Conservation (phyloP, 108 stramenopile species). For the Aurantiochytrium sp. region DNA sequence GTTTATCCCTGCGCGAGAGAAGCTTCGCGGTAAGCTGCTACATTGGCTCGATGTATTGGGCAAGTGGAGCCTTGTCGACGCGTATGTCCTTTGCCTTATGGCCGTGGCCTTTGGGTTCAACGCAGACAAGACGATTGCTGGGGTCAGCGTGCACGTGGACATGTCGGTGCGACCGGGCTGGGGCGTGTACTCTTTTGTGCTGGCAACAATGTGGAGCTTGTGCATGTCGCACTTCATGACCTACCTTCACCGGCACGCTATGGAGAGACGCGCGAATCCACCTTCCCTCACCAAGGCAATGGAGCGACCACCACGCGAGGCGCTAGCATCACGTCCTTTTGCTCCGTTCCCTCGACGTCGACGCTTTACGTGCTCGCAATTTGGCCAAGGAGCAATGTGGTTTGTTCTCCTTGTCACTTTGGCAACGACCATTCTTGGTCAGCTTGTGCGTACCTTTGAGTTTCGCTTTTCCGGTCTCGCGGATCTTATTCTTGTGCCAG, state of each 20-base stretch:
- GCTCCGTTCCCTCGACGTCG: not conserved
- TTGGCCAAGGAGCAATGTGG: not conserved
- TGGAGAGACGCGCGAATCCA: not conserved
- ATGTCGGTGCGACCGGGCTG: constrained; percentile 9
- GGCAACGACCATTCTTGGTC: not conserved
- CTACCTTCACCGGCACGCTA: not conserved
- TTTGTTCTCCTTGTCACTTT: constrained; percentile 26
- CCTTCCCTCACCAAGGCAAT: not conserved
- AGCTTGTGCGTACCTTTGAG: constrained; percentile 43
- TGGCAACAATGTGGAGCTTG: constrained; percentile 72
- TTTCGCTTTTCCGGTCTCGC: constrained; percentile 78
- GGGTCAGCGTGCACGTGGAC: not conserved
- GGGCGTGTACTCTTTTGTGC: constrained; percentile 77
- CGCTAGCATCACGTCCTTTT: not conserved
- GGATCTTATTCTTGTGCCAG: constrained; percentile 58
- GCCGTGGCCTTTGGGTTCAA: constrained; percentile 74
- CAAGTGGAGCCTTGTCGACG: constrained; percentile 81
- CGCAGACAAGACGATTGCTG: constrained; percentile 52
- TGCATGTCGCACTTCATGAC: constrained; percentile 56
- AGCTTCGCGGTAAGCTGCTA: constrained; percentile 58
- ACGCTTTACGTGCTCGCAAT: not conserved
- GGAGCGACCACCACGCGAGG: not conserved
- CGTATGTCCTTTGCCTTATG: constrained; percentile 79
- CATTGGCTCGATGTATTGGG: constrained; percentile 66
- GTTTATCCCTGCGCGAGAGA: constrained; percentile 38